Conservation (phyloP, 2,329 filamentous ascomycete genomes). For the Colletotrichum sidae region DNA sequence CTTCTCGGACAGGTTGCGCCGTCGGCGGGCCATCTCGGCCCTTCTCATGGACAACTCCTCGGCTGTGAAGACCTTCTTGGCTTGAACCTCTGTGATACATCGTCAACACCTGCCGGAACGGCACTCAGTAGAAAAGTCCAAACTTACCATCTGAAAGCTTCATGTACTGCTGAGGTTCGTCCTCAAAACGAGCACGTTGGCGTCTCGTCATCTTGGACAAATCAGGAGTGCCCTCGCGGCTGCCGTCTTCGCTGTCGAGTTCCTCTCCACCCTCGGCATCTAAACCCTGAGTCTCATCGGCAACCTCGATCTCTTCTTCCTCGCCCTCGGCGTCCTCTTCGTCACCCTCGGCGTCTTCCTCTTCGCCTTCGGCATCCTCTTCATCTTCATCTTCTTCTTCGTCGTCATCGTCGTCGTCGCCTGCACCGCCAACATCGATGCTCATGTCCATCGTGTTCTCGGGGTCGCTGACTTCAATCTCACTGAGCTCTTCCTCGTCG, state of each 20-base stretch:
- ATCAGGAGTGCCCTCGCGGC: conserved; percentile 63
- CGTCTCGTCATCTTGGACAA: conserved; percentile 71
- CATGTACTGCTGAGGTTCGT: conserved; percentile 65
- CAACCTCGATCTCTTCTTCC: conserved; percentile 53
- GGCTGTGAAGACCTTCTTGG: conserved; percentile 71
- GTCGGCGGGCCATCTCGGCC: conserved; percentile 70
- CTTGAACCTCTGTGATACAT: conserved; percentile 66
- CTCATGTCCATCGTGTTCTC: conserved; percentile 43
- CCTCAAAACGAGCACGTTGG: conserved; percentile 70
- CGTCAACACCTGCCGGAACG: conserved; percentile 26
- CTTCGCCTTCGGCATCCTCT: conserved; percentile 53
- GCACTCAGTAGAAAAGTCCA: background rate
- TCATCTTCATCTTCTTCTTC: conserved; percentile 54
- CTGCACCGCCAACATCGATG: conserved; percentile 51
- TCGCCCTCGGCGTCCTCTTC: conserved; percentile 51
- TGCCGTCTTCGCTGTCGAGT: conserved; percentile 58
- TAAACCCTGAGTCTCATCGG: conserved; percentile 26
- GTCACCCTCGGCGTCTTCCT: conserved; percentile 57
- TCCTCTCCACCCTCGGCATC: conserved; percentile 57
- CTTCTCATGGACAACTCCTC: conserved; percentile 72
- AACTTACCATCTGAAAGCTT: conserved; percentile 69
- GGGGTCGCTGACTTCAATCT: conserved; percentile 43
- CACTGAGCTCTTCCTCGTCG: conserved; percentile 38
- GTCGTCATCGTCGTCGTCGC: conserved; percentile 39
- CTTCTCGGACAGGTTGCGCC: conserved; percentile 73